Evolutionary conservation across 805 yeast species (phyloP).

Genomic region (Ascoidea rubescens): DNA sequence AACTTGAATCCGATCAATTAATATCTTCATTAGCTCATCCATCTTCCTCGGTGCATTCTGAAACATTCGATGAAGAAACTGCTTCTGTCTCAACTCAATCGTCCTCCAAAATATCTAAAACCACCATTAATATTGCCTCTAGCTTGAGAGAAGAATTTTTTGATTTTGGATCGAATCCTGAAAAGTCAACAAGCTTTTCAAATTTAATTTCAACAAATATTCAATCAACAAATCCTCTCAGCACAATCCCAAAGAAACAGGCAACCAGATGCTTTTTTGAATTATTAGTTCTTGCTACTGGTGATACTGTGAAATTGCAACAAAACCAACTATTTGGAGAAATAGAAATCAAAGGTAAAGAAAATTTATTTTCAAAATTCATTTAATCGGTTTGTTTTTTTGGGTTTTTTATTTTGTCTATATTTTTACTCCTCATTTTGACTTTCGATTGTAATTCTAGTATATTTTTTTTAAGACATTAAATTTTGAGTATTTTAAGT

Average conservation of each 20-base stretch:
- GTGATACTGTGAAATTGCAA: slow-evolving; percentile 48
- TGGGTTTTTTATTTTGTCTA: no score
- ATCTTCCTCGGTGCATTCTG: slow-evolving; percentile 2
- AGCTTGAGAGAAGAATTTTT: slow-evolving; percentile 24
- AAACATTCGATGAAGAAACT: slow-evolving; percentile 6
- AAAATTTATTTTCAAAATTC: slow-evolving; percentile 21
- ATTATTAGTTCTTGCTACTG: slow-evolving; percentile 65
- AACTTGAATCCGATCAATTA: slow-evolving; percentile 4
- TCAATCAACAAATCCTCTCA: slow-evolving; percentile 19
- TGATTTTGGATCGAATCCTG: slow-evolving; percentile 3
- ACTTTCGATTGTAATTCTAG: no score
- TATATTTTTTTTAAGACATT: no score
- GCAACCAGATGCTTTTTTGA: slow-evolving; percentile 73
- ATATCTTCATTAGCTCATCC: slow-evolving; percentile 4
- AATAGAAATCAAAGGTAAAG: slow-evolving; percentile 36
- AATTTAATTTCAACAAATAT: slow-evolving; percentile 27
- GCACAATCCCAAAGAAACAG: slow-evolving; percentile 32
- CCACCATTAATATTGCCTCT: slow-evolving; percentile 41
- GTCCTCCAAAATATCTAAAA: slow-evolving; percentile 21
- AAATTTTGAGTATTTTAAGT: no score
- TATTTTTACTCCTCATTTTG: no score
- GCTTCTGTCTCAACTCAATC: slow-evolving; percentile 11
- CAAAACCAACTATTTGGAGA: slow-evolving; percentile 44
- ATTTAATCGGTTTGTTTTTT: not conserved
- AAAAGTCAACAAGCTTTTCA: slow-evolving; percentile 19